A percentile compares a stretch with the other conserved stretches of the same genome.
phyloP scores from a whole-genome alignment of 2,329 filamentous ascomycete species.

The Alternaria brassicae region DNA sequence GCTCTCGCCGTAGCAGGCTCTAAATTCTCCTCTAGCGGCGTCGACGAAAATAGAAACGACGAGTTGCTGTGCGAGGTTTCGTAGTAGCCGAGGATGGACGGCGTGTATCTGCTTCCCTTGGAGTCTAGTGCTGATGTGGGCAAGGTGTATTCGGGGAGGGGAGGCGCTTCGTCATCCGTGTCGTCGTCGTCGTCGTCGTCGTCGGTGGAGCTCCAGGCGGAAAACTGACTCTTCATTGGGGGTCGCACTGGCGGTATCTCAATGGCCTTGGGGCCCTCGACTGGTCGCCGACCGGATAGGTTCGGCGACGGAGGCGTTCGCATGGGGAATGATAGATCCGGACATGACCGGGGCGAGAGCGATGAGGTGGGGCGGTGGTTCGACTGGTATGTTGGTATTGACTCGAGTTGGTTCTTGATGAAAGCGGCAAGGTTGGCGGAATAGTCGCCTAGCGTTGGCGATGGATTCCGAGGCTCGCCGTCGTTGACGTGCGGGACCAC shows the following conservation, averaged over 20 bases:
- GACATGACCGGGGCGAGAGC: slow-evolving; percentile 41
- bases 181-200: slow-evolving; percentile 47
- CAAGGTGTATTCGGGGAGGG: slow-evolving; percentile 22
- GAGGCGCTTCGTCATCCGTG: slow-evolving; percentile 34
- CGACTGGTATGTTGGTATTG: slow-evolving; percentile 43
- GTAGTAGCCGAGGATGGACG: slow-evolving; percentile 44
- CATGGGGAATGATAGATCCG: slow-evolving; percentile 35
- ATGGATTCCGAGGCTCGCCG: slow-evolving; percentile 9
- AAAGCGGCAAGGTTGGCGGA: slow-evolving; percentile 49
- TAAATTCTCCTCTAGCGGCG: slow-evolving; percentile 34
- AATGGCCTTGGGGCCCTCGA: slow-evolving; percentile 34
- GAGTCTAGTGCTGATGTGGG: slow-evolving; percentile 10
- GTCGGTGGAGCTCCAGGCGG: slow-evolving; percentile 49
- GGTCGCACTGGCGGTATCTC: slow-evolving; percentile 43
- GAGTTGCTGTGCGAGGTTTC: slow-evolving; percentile 26
- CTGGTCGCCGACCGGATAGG: slow-evolving; percentile 20
- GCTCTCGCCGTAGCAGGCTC: slow-evolving; percentile 30
- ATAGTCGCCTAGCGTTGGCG: slow-evolving; percentile 38
- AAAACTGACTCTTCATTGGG: slow-evolving; percentile 46
- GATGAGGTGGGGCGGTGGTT: slow-evolving; percentile 25
- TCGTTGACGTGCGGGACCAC: slow-evolving; percentile 26
- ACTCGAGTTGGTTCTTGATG: slow-evolving; percentile 44
- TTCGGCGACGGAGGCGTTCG: slow-evolving; percentile 33
- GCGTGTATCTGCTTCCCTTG: slow-evolving; percentile 33
- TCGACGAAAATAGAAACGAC: slow-evolving; percentile 44